Percentiles rank a stretch among this genome's conserved stretches.
Evolutionary conservation across 768 basidiomycete species (phyloP).

Genomic region (Hemileccinum rubropunctum): DNA sequence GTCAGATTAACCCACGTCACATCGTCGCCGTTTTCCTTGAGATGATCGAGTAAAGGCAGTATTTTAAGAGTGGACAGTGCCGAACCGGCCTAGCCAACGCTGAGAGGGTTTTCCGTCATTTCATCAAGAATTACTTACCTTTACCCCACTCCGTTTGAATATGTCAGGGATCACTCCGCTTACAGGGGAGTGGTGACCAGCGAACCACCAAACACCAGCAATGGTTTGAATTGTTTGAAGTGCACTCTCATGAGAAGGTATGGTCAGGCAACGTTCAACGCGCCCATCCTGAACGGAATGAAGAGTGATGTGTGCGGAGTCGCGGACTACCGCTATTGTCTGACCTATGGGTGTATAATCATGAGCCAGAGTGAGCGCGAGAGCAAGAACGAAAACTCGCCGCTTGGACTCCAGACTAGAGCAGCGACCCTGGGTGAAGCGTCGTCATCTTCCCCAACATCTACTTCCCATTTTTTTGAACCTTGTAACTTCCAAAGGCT

Average conservation of each 20-base stretch:
- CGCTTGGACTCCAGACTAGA: slow-evolving; percentile 81
- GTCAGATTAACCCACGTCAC: slow-evolving; percentile 50
- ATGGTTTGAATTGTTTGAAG: slow-evolving; percentile 30
- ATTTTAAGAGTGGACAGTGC: slow-evolving; percentile 66
- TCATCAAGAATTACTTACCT: slow-evolving; percentile 42
- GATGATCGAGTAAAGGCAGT: slow-evolving; percentile 68
- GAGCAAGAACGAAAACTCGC: slow-evolving; percentile 36
- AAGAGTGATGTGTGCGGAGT: slow-evolving; percentile 64
- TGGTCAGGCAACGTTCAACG: slow-evolving; percentile 45
- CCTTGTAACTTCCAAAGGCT: slow-evolving; percentile 82
- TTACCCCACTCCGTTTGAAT: slow-evolving; percentile 61
- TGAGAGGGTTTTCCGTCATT: not conserved
- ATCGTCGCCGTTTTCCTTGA: slow-evolving; percentile 65
- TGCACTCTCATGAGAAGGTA: slow-evolving; percentile 23
- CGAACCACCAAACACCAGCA: slow-evolving; percentile 73
- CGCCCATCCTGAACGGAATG: slow-evolving; percentile 80
- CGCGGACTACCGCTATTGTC: slow-evolving; percentile 66
- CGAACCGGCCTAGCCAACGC: slow-evolving; percentile 61
- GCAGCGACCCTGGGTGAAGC: slow-evolving; percentile 48
- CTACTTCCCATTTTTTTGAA: slow-evolving; percentile 78
- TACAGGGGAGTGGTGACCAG: slow-evolving; percentile 40
- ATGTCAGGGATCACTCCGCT: slow-evolving; percentile 65
- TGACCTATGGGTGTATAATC: slow-evolving; percentile 43
- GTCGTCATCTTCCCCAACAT: slow-evolving; percentile 50
- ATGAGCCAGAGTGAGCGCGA: slow-evolving; percentile 2